A percentile compares a stretch with the other conserved stretches of the same genome.
phyloP scores from a whole-genome alignment of 2,329 filamentous ascomycete genomes.

The Chaetomium globosum region DNA sequence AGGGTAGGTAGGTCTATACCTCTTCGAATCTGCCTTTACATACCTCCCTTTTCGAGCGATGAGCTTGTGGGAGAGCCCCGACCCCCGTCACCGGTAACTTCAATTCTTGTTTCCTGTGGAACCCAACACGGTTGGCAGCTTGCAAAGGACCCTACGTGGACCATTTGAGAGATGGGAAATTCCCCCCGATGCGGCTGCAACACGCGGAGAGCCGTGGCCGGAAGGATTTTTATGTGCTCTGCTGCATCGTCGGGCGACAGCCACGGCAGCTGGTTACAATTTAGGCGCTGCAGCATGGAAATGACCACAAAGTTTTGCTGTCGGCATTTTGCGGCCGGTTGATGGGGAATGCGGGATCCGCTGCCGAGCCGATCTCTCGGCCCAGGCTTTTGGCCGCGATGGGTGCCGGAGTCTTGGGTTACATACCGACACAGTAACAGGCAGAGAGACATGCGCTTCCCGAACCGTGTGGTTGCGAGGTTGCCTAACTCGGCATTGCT shows the following conservation, averaged over 20 bases:
- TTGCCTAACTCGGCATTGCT: not conserved
- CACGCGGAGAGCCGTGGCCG: not conserved
- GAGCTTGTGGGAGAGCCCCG: no score
- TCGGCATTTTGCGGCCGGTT: conserved; percentile 18
- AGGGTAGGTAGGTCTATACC: no score
- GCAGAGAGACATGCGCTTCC: not conserved
- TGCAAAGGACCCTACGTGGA: not conserved
- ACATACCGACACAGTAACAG: not conserved
- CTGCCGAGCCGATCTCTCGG: conserved; percentile 9
- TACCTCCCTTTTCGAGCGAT: no score
- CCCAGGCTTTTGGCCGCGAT: not conserved
- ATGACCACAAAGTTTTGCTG: conserved; percentile 4
- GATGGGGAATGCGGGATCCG: not conserved
- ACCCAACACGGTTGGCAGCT: not conserved
- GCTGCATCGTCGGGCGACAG: conserved; percentile 1
- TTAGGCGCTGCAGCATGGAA: conserved; percentile 15
- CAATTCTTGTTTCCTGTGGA: not conserved
- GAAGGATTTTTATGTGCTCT: not conserved
- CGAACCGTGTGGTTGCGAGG: not conserved
- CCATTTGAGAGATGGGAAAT: no score
- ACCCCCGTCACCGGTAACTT: no score
- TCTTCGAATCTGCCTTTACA: no score
- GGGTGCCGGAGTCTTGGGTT: not conserved
- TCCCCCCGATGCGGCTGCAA: not conserved
- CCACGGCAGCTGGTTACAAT: conserved; percentile 9